Evolutionary conservation across 257 asterid species (phyloP), one percentile per base, ranked within the genome.

Genomic region (Penstemon eatonii): DNA sequence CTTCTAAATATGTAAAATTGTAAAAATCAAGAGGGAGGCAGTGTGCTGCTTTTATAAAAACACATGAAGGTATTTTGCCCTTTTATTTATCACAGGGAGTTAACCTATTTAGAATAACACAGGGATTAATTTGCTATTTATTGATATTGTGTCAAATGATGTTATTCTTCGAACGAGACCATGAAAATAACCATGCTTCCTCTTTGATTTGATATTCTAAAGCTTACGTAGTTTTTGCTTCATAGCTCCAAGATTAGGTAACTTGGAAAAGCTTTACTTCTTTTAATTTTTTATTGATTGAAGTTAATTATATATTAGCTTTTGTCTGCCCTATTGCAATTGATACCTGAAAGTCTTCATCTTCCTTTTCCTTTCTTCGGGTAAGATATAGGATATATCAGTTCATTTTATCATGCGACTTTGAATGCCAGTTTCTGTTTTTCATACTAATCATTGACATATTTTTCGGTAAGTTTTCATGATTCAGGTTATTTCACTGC

Each of bases 401-500:
- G 15, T 67, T 47, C n/a, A 11, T 8, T 12, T 56, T 40, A 25
- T 66, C 49, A 37, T 12, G 45, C 55, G 51, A 46, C 18, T 69
- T 56, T 54, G 46, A 47, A 25, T 56, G 39, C 50, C 8, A n/a
- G 44, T 55, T 47, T 65, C 67, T 60, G 52, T 56, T 56, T 57
- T 42, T 67, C 63, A 56, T 67, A 65, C 38, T 68, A 78, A 73
- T 69, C 25, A 65, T 60, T 74, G 71, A 71, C 70, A 65, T 79
- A 52, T 68, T 59, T 59, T 52, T 74, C 60, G 51, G 78, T 77
- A 71, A 76, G 69, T 75, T 72, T 55, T 68, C 66, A 65, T 13
- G 66, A 81, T 76, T 79, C 89, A 93, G 99, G 85, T 93, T 72
- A 66, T 70, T 70, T 85, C 94, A 56, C 73, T 88, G 89, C 82